These are phyloP conservation scores for Xylaria sp. DNA, from an alignment of 495 filamentous ascomycete species.

Conservation along the genomic window DNA sequence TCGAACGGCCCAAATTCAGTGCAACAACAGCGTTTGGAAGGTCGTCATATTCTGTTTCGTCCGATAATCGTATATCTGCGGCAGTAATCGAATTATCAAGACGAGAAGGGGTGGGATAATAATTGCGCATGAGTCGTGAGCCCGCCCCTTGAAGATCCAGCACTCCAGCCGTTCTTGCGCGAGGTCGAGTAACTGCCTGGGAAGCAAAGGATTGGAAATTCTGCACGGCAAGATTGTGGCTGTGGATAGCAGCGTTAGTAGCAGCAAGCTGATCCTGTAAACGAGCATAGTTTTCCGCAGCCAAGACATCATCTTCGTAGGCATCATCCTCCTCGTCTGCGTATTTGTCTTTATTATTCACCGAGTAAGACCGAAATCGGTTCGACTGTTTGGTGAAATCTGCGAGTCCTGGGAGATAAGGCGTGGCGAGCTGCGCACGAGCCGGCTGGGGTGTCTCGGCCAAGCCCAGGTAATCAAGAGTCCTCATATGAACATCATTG, in stretches of 20 bases:
- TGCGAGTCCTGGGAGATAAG: conserved; percentile 79
- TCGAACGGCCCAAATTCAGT: conserved; percentile 72
- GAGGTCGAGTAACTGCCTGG: conserved; percentile 81
- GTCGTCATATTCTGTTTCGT: conserved; percentile 75
- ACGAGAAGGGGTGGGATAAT: conserved; percentile 80
- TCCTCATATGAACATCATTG: conserved; percentile 84
- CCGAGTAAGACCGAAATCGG: conserved; percentile 94
- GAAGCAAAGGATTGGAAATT: conserved; percentile 71
- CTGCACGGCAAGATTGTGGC: conserved; percentile 92
- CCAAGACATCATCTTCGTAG: conserved; percentile 74
- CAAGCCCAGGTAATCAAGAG: conserved; percentile 93
- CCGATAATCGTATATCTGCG: conserved; percentile 74
- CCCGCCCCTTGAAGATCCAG: conserved; percentile 75
- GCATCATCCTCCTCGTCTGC: conserved; percentile 87
- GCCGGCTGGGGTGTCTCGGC: conserved; percentile 91
- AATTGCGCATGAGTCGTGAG: conserved; percentile 74
- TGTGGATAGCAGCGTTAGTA: conserved; percentile 89
- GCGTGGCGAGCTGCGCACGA: conserved; percentile 73
- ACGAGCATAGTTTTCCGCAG: conserved; percentile 72
- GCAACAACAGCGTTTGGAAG: conserved; percentile 75
- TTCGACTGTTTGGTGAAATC: conserved; percentile 79
- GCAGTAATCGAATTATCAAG: conserved; percentile 85
- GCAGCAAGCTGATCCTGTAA: conserved; percentile 68
- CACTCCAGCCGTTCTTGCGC: conserved; percentile 84
- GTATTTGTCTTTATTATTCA: conserved; percentile 98